phyloP scores from a whole-genome alignment of 768 basidiomycete genomes.

The Hypholoma fasciculare region DNA sequence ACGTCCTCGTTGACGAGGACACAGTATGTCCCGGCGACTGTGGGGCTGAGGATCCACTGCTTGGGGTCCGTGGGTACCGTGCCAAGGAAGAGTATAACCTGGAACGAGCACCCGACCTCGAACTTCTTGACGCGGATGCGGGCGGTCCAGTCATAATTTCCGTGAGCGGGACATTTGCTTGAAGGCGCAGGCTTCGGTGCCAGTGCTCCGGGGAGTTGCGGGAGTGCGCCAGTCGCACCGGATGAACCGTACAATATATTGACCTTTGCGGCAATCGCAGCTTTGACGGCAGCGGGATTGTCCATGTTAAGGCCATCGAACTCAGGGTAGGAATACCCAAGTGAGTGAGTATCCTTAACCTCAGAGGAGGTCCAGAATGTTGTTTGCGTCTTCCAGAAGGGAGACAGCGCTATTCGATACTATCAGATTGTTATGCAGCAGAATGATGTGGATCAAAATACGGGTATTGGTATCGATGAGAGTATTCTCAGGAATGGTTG shows the following conservation, averaged over 20 bases:
- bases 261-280: not conserved
- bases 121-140: not conserved
- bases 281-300: not conserved
- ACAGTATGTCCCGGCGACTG: not conserved
- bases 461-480: not conserved
- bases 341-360: not conserved
- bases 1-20: not conserved
- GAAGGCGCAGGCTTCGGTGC: no score
- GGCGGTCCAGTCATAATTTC: not conserved
- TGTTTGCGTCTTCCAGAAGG: not conserved
- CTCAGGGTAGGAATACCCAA: not conserved
- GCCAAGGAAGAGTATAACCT: not conserved
- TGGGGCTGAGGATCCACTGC: not conserved
- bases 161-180: not conserved
- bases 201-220: no score
- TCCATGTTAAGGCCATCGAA: not conserved
- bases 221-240: not conserved
- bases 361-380: not conserved
- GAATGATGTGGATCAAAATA: not conserved
- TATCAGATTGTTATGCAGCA: not conserved
- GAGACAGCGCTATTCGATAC: not conserved
- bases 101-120: not conserved
- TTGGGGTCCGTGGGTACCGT: not conserved
- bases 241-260: not conserved
- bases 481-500: not conserved